These are phyloP conservation scores for Coccomyxa sp. DNA, from an alignment of 139 green algal species.

Conservation along the genomic window DNA sequence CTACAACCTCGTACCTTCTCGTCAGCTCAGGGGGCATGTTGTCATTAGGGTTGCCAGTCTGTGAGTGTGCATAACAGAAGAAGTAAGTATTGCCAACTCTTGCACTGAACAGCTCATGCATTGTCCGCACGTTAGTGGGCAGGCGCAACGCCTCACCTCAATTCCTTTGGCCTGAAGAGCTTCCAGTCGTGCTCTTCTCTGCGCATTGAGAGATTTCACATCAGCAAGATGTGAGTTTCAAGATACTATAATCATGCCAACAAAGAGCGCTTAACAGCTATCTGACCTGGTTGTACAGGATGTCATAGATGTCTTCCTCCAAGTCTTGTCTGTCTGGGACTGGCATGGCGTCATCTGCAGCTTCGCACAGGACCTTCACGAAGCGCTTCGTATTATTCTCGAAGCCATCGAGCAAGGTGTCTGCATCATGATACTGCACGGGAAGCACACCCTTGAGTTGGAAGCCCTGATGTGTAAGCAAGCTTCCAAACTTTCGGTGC, in stretches of 20 bases:
- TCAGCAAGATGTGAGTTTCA: too few species aligned
- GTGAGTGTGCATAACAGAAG: neutral
- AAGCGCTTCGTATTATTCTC: constrained; percentile 80
- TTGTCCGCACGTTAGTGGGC: too few species aligned
- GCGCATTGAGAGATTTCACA: neutral
- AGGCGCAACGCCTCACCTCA: neutral
- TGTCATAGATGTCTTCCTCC: constrained; percentile 77
- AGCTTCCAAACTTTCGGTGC: neutral
- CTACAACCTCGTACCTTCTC: constrained; percentile 84
- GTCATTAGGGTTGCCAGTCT: constrained; percentile 19
- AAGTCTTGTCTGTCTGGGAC: constrained; percentile 23
- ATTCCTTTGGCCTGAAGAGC: neutral
- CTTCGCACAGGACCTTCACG: constrained; percentile 68
- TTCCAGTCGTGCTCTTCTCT: constrained; percentile 17
- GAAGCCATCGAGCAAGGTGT: constrained; percentile 50
- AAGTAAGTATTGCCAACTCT: neutral
- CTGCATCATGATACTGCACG: constrained; percentile 13
- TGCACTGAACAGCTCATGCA: too few species aligned
- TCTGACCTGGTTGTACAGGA: constrained; percentile 62
- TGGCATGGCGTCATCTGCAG: constrained; percentile 76
- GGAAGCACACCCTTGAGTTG: neutral
- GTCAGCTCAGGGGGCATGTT: constrained; percentile 69
- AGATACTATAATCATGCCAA: too few species aligned
- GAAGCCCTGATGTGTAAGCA: too few species aligned
- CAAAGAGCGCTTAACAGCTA: too few species aligned